Percentiles rank a stretch among this genome's conserved stretches.
phyloP scores from a whole-genome alignment of 2,329 filamentous ascomycete species.

The Cytospora piceae region DNA sequence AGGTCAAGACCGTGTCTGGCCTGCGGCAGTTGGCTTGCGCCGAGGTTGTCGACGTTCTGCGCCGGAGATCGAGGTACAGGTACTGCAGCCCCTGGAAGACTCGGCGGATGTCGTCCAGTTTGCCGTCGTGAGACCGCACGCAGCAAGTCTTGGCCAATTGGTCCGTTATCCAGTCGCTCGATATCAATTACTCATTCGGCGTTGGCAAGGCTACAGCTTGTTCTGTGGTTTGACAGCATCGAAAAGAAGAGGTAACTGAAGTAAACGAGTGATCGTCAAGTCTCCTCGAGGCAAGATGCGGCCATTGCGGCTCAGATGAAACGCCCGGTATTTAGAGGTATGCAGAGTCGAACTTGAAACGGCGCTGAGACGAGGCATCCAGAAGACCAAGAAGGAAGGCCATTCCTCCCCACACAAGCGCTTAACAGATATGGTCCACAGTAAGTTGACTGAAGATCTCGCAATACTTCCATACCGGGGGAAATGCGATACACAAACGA shows the following conservation, averaged over 20 bases:
- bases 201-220: not conserved
- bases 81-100: not conserved
- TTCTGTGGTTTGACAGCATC: not conserved
- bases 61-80: not conserved
- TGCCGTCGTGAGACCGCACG: not conserved
- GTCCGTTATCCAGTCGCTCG: not conserved
- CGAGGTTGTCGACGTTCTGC: not conserved
- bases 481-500: not conserved
- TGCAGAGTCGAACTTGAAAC: conserved; percentile 32
- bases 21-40: not conserved
- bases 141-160: not conserved
- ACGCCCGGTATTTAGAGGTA: conserved; percentile 11
- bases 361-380: conserved; percentile 34
- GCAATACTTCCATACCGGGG: not conserved
- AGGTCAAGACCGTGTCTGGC: not conserved
- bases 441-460: not conserved
- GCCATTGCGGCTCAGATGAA: conserved; percentile 19
- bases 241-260: not conserved
- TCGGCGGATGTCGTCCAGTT: conserved; percentile 1
- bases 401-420: conserved; percentile 10
- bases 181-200: not conserved
- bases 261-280: not conserved
- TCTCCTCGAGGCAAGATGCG: conserved; percentile 7
- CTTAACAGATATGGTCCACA: not conserved
- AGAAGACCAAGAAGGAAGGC: not conserved